Percentiles rank a stretch among this genome's conserved stretches.
These are phyloP conservation scores for Hemileccinum rubropunctum DNA, from an alignment of 768 basidiomycete species.

Conservation along the genomic window DNA sequence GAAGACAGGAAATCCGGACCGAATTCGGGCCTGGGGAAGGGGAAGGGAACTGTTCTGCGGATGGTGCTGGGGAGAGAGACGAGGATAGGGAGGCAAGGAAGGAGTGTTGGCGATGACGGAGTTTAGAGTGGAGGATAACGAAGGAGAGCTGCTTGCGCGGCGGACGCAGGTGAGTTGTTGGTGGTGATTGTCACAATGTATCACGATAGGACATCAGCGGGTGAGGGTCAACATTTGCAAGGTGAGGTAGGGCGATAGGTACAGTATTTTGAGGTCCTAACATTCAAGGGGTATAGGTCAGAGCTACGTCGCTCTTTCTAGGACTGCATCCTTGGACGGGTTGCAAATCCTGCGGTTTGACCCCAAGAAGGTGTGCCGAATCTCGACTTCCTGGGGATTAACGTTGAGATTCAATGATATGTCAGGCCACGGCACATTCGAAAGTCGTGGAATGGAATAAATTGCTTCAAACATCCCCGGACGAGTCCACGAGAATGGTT, in stretches of 20 bases:
- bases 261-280: no score
- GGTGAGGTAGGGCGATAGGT: slow-evolving; percentile 20
- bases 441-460: slow-evolving; percentile 45
- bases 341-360: slow-evolving; percentile 54
- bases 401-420: background rate
- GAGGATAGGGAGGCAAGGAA: slow-evolving; percentile 42
- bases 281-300: slow-evolving; percentile 34
- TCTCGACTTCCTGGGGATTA: background rate
- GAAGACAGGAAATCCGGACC: no score
- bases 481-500: background rate
- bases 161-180: slow-evolving; percentile 38
- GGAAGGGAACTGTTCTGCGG: no score
- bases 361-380: slow-evolving; percentile 42
- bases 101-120: slow-evolving; percentile 48
- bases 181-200: background rate
- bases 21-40: no score
- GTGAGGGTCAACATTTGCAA: slow-evolving; percentile 63
- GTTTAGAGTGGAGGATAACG: slow-evolving; percentile 51
- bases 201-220: slow-evolving; percentile 35
- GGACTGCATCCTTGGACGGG: slow-evolving; percentile 51
- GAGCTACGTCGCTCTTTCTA: slow-evolving; percentile 49
- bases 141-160: slow-evolving; percentile 47
- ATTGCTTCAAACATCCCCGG: slow-evolving; percentile 14
- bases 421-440: slow-evolving; percentile 41
- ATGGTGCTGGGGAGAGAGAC: no score